Conservation (phyloP, 208 protist genomes). For the Acanthamoeba rhysodes region DNA sequence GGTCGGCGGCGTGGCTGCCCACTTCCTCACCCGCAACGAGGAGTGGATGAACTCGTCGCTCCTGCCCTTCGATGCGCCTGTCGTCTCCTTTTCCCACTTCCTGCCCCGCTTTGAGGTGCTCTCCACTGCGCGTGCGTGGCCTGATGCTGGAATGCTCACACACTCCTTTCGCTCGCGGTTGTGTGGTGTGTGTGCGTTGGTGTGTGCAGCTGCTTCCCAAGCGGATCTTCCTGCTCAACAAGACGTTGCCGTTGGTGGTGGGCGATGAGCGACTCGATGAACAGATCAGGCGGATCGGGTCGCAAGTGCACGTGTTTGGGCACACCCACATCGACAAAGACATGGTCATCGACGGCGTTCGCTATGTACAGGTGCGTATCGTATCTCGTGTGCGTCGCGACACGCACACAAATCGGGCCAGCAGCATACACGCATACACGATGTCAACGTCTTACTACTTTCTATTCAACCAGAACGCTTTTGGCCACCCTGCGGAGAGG, state of each 20-base stretch:
- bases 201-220: conserved; percentile 33
- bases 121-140: not conserved
- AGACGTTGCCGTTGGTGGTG: conserved; percentile 57
- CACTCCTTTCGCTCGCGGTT: not conserved
- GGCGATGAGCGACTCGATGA: conserved; percentile 39
- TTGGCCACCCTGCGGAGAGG: conserved; percentile 59
- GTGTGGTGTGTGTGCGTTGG: not conserved
- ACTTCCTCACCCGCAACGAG: conserved; percentile 59
- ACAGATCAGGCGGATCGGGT: conserved; percentile 45
- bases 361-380: conserved; percentile 61
- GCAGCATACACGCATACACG: not conserved
- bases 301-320: conserved; percentile 67
- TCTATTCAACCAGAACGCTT: not conserved
- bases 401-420: not conserved
- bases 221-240: conserved; percentile 29
- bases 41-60: not conserved
- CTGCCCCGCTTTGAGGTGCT: conserved; percentile 50
- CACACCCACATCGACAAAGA: conserved; percentile 74
- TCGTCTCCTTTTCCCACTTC: conserved; percentile 70
- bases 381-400: not conserved
- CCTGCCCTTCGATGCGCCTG: not conserved
- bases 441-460: too few relatives aligned
- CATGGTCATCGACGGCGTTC: conserved; percentile 42
- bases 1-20: not conserved
- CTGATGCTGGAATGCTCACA: not conserved